A percentile compares a stretch with the other conserved stretches of the same genome.
phyloP scores from a whole-genome alignment of 2,329 filamentous ascomycete species.

The Nannizziopsis arthrosporioides region DNA sequence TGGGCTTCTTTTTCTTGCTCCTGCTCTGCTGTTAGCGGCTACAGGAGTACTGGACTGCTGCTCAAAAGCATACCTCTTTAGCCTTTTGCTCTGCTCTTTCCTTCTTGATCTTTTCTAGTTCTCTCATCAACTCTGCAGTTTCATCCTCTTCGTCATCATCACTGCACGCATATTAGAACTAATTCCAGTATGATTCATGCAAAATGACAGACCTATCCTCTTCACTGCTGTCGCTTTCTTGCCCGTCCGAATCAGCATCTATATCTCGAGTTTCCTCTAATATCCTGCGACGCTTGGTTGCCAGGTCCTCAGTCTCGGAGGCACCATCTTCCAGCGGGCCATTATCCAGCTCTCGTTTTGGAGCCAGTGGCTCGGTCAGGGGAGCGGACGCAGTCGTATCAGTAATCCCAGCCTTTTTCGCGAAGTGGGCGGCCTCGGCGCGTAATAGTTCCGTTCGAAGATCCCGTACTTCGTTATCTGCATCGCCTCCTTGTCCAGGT shows the following conservation, averaged over 20 bases:
- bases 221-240: conserved; percentile 48
- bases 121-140: conserved; percentile 77
- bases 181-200: background rate
- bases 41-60: background rate
- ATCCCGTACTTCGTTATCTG: conserved; percentile 60
- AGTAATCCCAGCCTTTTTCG: conserved; percentile 50
- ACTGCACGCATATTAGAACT: conserved; percentile 34
- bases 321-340: conserved; percentile 30
- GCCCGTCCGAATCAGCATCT: conserved; percentile 65
- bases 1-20: conserved; percentile 69
- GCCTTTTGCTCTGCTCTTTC: conserved; percentile 73
- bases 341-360: conserved; percentile 55
- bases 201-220: conserved; percentile 42
- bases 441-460: conserved; percentile 79
- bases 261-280: conserved; percentile 79
- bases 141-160: conserved; percentile 63
- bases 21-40: conserved; percentile 26
- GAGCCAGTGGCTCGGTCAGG: conserved; percentile 29
- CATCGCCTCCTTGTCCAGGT: conserved; percentile 78
- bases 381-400: conserved; percentile 21
- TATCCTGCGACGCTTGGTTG: conserved; percentile 74
- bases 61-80: conserved; percentile 43
- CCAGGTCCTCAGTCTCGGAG: conserved; percentile 53
- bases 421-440: conserved; percentile 77
- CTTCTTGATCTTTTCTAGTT: conserved; percentile 85